Evolutionary conservation across 2,329 filamentous ascomycete species (phyloP), one percentile per base, ranked within the genome.

Genomic region (Fusarium lateritium): DNA sequence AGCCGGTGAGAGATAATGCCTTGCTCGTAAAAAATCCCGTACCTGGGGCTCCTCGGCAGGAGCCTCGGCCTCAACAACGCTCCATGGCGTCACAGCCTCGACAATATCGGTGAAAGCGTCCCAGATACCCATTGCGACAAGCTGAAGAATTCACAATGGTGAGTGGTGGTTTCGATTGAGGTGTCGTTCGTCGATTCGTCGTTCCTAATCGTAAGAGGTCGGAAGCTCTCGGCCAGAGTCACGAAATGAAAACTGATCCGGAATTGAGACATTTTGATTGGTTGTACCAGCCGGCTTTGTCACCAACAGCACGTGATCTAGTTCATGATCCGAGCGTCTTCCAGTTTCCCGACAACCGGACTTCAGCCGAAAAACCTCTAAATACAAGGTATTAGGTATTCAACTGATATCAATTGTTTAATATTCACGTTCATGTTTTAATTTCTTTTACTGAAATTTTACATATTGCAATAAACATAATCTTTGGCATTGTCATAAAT

Each of bases 21-120:
- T 62, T 62, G 55, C 38, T 55, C 36, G 39, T 17, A 46, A 62
- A 65, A 70, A 67, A 62, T 64, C 56, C 71, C 81, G 76, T 82
- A 86, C 84, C 84, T 85, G 79, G 85, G 85, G 81, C 83, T 88
- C 83, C 88, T 89, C 83, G 85, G 89, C 83, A 85, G 89, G 84
- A 85, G 88, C 88, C 82, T 91, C 89, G 73, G 89, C 89, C 79
- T 91, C 86, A 73, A 84, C 88, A 72, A 85, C 85, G 79, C 83
- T 84, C 89, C 89, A 91, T 78, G 89, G 89, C 82, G 85, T 84
- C 73, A 86, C 88, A 68, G 88, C 88, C 82, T 90, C 87, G 77
- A 89, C 82, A 78, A 91, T 82, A 78, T 91, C 89, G 77, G 83
- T 84, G 76, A 89, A 85, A 73, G 85, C 82, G 80, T 90, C 88